phyloP scores from a whole-genome alignment of 1,284 basidiomycete genomes.

The Acaromyces ingoldii region DNA sequence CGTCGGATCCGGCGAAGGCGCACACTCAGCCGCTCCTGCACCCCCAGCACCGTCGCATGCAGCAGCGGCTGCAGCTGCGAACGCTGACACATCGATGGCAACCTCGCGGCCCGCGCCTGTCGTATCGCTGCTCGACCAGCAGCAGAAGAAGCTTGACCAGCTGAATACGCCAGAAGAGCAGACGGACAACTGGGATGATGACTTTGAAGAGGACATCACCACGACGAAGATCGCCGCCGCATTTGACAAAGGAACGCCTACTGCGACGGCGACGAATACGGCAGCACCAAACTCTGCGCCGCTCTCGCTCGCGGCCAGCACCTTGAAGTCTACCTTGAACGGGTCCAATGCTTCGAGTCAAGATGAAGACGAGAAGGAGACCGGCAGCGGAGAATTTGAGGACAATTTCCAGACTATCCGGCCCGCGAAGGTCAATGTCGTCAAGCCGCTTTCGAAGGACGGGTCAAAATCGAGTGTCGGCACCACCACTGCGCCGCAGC shows the following conservation, averaged over 20 bases:
- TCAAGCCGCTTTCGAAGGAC: too few relatives aligned
- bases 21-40: too few relatives aligned
- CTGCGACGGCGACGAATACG: neutral
- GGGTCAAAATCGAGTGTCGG: too few relatives aligned
- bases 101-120: too few relatives aligned
- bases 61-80: too few relatives aligned
- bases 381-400: constrained; percentile 15
- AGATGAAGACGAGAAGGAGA: neutral
- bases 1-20: too few relatives aligned
- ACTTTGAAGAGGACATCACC: constrained; percentile 89
- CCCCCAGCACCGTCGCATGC: too few relatives aligned
- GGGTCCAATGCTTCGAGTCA: too few relatives aligned
- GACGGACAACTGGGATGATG: constrained; percentile 94
- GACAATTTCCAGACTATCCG: constrained; percentile 54
- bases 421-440: constrained; percentile 14
- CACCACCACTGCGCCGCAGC: too few relatives aligned
- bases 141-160: constrained; percentile 51
- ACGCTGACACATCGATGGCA: too few relatives aligned
- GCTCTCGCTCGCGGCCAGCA: neutral
- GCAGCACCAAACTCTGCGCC: neutral
- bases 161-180: constrained; percentile 60
- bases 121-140: too few relatives aligned
- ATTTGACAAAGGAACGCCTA: neutral
- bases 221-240: constrained; percentile 73
- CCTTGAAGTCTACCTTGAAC: too few relatives aligned